Base-by-base conservation (phyloP, 768 basidiomycete species). In the Psilocybe azurescens region DNA sequence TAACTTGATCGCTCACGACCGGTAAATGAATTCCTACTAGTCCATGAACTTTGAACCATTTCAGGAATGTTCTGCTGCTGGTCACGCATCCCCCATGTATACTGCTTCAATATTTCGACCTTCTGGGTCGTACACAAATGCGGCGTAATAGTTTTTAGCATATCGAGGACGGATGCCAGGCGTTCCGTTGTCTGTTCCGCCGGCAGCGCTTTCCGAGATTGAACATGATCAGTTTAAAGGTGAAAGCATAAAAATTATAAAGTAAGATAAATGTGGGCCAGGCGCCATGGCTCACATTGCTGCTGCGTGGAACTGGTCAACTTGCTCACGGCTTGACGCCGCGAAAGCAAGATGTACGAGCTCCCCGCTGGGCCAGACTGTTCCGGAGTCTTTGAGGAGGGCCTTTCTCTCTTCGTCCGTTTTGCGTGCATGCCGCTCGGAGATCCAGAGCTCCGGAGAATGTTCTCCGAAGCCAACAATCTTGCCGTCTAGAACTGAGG, bases 21-120 rank as follows among this genome's bases (percentile, higher is more conserved):
- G 24, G 24, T 24, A 24, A 24, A 24, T 24, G 24, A 24, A 24
- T 24, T 24, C 24, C 24, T 24, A 24, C 24, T 24, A 24, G 2
- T 24, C 24, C 24, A 24, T 24, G 24, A 24, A 24, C 24, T 24
- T 24, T 24, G 24, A 24, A 24, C 2, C 24, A 2, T 24, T 24
- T 24, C 24, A 24, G 24, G 24, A 24, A 24, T 24, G 24, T 24
- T 24, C 24, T 24, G 2, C 24, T 24, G 24, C 24, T 24, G 24
- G 24, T 24, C 24, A 24, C 24, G 24, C 11, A 11, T 36, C 3
- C 6, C 53, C 33, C 4, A 70, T 28, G 65, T 67, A 70, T 9
- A 68, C 66, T 5, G 66, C 73, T 60, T 74, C 71, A 53, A 71
- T 68, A 58, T 74, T 74, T 47, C 70, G 60, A 13, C 71, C 73